Evolutionary conservation across 129 eudicot genomes (phyloP).

Genomic region (Artemisia tridentata): DNA sequence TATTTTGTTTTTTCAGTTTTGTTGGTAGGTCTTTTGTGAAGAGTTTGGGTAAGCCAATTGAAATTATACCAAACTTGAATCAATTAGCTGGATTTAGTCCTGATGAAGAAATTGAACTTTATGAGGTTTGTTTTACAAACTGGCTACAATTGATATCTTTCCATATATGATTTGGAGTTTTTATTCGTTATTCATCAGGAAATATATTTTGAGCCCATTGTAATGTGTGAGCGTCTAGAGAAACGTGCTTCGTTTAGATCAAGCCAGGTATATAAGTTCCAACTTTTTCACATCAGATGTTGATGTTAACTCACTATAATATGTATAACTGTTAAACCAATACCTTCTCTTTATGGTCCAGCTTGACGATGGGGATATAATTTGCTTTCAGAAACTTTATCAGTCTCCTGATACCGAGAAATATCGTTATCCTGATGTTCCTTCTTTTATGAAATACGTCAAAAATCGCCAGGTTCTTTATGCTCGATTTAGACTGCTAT

Average conservation of each 20-base stretch:
- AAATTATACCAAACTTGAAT: constrained; percentile 56
- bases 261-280: constrained; percentile 63
- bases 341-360: background rate
- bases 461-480: constrained; percentile 62
- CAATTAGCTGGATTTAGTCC: constrained; percentile 78
- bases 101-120: constrained; percentile 83
- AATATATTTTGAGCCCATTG: constrained; percentile 77
- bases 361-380: constrained; percentile 91
- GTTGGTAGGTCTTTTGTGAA: constrained; percentile 88
- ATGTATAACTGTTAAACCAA: background rate
- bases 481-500: background rate
- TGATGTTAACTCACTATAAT: background rate
- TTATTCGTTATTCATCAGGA: constrained; percentile 43
- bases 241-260: constrained; percentile 53
- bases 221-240: constrained; percentile 89
- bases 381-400: constrained; percentile 74
- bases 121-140: constrained; percentile 54
- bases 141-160: too few relatives aligned
- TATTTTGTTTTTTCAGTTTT: constrained; percentile 41
- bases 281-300: background rate
- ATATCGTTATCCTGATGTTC: constrained; percentile 59
- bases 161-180: too few relatives aligned
- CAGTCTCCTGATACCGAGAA: constrained; percentile 46
- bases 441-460: constrained; percentile 48
- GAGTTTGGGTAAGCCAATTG: constrained; percentile 46